These are phyloP conservation scores for Arthrobotrys megalospora DNA, from an alignment of 2,329 filamentous ascomycete genomes.

Conservation along the genomic window DNA sequence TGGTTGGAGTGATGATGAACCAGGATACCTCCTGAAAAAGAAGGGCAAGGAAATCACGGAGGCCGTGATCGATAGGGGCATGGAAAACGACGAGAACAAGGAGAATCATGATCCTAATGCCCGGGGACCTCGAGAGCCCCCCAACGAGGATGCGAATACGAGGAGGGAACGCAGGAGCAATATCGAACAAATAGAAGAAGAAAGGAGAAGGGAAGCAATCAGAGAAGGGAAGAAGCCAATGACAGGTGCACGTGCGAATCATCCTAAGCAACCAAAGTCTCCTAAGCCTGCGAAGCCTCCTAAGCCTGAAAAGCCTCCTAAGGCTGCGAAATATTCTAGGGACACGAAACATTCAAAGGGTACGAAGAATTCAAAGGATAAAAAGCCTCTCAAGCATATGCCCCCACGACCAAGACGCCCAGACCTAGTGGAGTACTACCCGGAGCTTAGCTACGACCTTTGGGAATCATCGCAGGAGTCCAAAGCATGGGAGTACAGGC, in stretches of 20 bases:
- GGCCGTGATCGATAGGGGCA: too few relatives aligned
- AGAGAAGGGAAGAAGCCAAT: constrained; percentile 62
- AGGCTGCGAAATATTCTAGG: neutral
- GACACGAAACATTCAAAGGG: neutral
- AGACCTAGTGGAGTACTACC: neutral
- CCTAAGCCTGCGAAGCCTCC: neutral
- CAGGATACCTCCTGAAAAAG: neutral
- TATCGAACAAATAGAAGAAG: constrained; percentile 41
- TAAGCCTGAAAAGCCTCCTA: neutral
- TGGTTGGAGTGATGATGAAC: constrained; percentile 48
- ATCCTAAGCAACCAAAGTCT: constrained; percentile 63
- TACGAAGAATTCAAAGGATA: neutral
- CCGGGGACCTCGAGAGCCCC: neutral
- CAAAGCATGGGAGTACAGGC: constrained; percentile 33
- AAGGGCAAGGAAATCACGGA: too few relatives aligned
- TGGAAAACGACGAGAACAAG: constrained; percentile 1
- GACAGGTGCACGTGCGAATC: constrained; percentile 62
- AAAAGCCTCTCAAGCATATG: too few relatives aligned
- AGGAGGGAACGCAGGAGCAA: neutral
- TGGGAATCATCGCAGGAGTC: constrained; percentile 22
- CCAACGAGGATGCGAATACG: neutral
- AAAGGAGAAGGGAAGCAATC: constrained; percentile 49
- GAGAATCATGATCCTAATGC: constrained; percentile 4
- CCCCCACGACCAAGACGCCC: neutral
- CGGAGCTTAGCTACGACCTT: constrained; percentile 14